Percentiles rank a stretch among this genome's conserved stretches.
phyloP scores from a whole-genome alignment of 1,284 basidiomycete species.

The Mycena sp. region DNA sequence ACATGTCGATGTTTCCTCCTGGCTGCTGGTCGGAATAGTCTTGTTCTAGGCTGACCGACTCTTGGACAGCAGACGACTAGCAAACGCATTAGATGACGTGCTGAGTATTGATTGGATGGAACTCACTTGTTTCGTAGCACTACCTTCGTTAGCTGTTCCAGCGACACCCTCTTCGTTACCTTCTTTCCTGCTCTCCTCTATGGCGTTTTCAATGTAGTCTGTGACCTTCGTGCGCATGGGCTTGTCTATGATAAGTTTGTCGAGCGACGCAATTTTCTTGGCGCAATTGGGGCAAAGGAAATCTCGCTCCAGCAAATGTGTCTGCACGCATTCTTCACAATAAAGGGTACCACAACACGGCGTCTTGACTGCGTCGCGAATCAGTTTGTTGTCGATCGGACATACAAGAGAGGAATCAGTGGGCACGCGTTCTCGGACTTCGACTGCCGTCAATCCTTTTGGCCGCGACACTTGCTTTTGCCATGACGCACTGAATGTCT shows the following conservation, averaged over 20 bases:
- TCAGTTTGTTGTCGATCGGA: slow-evolving; percentile 89
- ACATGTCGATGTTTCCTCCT: slow-evolving; percentile 70
- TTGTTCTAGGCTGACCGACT: slow-evolving; percentile 51
- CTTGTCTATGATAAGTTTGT: slow-evolving; percentile 84
- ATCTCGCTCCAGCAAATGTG: slow-evolving; percentile 90
- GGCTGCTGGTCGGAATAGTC: slow-evolving; percentile 74
- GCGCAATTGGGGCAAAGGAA: slow-evolving; percentile 92
- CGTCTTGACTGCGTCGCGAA: slow-evolving; percentile 89
- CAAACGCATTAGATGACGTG: neutral
- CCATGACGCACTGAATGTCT: slow-evolving; percentile 94
- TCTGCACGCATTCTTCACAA: slow-evolving; percentile 96
- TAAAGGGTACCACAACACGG: slow-evolving; percentile 92
- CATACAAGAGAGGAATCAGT: slow-evolving; percentile 83
- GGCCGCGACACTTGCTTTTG: slow-evolving; percentile 87
- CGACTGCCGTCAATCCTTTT: slow-evolving; percentile 83
- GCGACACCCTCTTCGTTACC: slow-evolving; percentile 60
- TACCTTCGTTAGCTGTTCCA: slow-evolving; percentile 30
- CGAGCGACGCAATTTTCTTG: slow-evolving; percentile 86
- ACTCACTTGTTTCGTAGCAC: slow-evolving; percentile 24
- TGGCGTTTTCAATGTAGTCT: slow-evolving; percentile 85
- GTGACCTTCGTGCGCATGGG: slow-evolving; percentile 78
- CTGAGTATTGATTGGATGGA: neutral
- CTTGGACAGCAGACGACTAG: slow-evolving; percentile 37
- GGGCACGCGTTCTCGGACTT: slow-evolving; percentile 87
- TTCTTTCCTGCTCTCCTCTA: slow-evolving; percentile 80